Evolutionary conservation across 225 moss, liverwort and hornwort genomes (phyloP), one percentile per base, ranked within the genome.

Genomic region (Thuidium tamariscinum): DNA sequence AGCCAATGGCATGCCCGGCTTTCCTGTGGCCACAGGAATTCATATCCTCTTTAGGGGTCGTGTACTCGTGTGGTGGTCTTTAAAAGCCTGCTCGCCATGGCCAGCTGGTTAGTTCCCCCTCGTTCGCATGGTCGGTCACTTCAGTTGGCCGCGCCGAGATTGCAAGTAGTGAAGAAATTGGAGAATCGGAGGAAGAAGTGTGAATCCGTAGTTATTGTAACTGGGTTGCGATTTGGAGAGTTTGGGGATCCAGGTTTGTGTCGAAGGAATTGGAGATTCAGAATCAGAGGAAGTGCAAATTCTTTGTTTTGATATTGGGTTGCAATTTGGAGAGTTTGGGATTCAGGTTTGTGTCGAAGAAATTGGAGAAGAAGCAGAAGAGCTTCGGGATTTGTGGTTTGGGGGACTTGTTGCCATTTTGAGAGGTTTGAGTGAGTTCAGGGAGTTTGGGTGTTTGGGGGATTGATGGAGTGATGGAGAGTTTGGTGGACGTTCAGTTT

Each of bases 11-110:
- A 11, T 7, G 41, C 42, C 29, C 36, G 27, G 59, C 82, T 90
- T 88, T 86, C 5, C 29, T 48, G 86, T 86, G 84, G 74, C 90
- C 92, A 89, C 87, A 91, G 48, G 68, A 69, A 29, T 30, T 82
- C 85, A 91, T 92, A 92, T 92, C 92, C 82, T 63, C 79, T 57
- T 16, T 77, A 12, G 56, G 36, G 32, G 77, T 37, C n/a, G n/a
- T n/a, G n/a, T n/a, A n/a, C 56, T 56, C 78, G 64, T 74, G 85
- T 85, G 85, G 87, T 87, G 85, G 82, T 68, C 74, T 86, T 86
- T 52, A 72, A 86, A 84, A 88, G 5, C 27, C 26, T 56, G 67
- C 52, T 55, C 81, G 49, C 72, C 77, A 34, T 27, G 11, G 65
- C 54, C 77, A 51, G 5, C 81, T 73, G 70, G 89, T 77, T 62